Percentiles rank a stretch among this genome's conserved stretches.
Evolutionary conservation across 2,329 filamentous ascomycete species (phyloP).

Genomic region (Magnaporthiopsis rhizophila): DNA sequence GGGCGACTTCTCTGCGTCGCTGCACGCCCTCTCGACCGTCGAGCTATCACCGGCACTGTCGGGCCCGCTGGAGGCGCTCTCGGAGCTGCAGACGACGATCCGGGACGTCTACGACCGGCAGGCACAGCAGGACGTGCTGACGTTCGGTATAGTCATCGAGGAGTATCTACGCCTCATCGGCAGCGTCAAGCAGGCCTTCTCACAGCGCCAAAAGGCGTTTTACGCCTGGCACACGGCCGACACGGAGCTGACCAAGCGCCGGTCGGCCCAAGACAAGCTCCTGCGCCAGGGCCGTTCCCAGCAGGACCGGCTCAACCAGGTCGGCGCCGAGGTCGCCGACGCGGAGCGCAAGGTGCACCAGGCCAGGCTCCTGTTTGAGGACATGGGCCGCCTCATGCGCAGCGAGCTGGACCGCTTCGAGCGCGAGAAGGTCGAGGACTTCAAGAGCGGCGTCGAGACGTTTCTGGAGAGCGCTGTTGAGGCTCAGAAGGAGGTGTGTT

Average conservation of each 20-base stretch:
- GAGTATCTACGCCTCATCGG: conserved; percentile 96
- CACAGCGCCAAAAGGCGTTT: conserved; percentile 89
- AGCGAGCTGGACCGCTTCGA: conserved; percentile 90
- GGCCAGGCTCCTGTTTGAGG: conserved; percentile 82
- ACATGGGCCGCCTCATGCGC: conserved; percentile 93
- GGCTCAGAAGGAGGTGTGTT: conserved; percentile 89
- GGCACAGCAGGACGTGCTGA: conserved; percentile 92
- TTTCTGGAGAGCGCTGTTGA: conserved; percentile 96
- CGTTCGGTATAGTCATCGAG: conserved; percentile 93
- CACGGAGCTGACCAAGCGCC: conserved; percentile 82
- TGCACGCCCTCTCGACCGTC: conserved; percentile 87
- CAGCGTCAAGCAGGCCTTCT: conserved; percentile 87
- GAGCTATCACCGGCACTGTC: conserved; percentile 86
- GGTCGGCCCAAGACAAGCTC: conserved; percentile 86
- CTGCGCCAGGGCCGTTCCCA: conserved; percentile 90
- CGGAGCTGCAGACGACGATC: conserved; percentile 88
- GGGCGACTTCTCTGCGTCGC: conserved; percentile 82
- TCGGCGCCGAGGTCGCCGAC: conserved; percentile 88
- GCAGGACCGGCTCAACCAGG: conserved; percentile 88
- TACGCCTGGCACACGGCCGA: conserved; percentile 91
- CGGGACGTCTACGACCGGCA: conserved; percentile 93
- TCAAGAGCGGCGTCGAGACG: conserved; percentile 96
- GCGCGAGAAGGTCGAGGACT: conserved; percentile 96
- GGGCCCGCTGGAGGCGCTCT: conserved; percentile 81
- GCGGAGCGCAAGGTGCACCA: conserved; percentile 90